Conservation (phyloP, 345 rosid species). For the Pistacia atlantica region DNA sequence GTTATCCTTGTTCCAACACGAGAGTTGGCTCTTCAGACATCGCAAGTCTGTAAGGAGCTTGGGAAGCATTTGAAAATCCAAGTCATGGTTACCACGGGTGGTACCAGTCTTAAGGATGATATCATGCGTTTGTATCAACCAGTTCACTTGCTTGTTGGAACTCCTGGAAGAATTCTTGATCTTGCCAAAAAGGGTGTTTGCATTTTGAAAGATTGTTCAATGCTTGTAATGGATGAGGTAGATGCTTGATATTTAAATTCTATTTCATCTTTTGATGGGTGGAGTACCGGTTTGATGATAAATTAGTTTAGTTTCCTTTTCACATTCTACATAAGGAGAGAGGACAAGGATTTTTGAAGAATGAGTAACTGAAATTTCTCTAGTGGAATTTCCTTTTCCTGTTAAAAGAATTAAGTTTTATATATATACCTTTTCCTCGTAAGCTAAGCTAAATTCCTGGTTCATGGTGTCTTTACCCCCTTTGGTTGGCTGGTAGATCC, state of each 20-base stretch:
- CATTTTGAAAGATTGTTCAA: conserved; percentile 86
- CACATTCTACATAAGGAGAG: not conserved
- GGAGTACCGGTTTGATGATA: not conserved
- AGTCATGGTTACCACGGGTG: conserved; percentile 99
- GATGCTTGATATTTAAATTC: conserved; percentile 17
- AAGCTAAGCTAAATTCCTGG: not conserved
- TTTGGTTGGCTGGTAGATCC: not conserved
- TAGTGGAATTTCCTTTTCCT: not conserved
- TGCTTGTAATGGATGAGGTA: conserved; percentile 99
- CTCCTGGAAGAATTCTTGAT: conserved; percentile 98
- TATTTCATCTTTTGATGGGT: not conserved
- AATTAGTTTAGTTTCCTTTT: not conserved
- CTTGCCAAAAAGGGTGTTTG: conserved; percentile 96
- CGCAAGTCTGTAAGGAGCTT: conserved; percentile 99
- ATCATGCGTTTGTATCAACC: conserved; percentile 99
- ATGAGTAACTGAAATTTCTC: not conserved
- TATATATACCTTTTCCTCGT: not conserved
- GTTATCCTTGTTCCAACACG: conserved; percentile 97
- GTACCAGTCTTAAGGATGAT: conserved; percentile 99
- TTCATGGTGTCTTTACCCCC: not conserved
- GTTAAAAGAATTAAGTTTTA: too few relatives aligned
- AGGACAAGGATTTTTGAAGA: not conserved
- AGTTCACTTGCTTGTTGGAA: conserved; percentile 95
- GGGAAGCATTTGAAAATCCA: conserved; percentile 92
- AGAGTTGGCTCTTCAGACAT: conserved; percentile 98